Evolutionary conservation across 2,329 filamentous ascomycete species (phyloP).

Genomic region (Emergomyces orientalis): DNA sequence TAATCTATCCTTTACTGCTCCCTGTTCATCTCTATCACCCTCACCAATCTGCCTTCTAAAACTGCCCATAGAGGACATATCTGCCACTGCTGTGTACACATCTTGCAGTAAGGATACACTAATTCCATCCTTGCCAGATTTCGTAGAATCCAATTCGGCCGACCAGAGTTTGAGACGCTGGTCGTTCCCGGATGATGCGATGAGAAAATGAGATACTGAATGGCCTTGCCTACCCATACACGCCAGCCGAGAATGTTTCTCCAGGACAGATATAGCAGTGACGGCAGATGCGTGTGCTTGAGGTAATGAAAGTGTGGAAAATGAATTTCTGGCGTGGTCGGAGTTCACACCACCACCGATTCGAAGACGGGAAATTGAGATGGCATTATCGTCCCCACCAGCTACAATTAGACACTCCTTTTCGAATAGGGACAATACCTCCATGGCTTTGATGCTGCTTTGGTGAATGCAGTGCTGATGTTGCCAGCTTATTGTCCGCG

Average conservation of each 20-base stretch:
- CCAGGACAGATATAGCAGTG: constrained; percentile 32
- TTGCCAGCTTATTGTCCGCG: constrained; percentile 25
- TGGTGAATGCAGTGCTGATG: constrained; percentile 56
- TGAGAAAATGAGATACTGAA: constrained; percentile 14
- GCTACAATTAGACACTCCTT: constrained; percentile 52
- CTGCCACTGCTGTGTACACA: constrained; percentile 44
- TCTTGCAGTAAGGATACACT: constrained; percentile 20
- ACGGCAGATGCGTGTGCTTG: constrained; percentile 39
- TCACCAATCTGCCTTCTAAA: constrained; percentile 18
- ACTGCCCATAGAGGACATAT: constrained; percentile 45
- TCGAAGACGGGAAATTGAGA: constrained; percentile 49
- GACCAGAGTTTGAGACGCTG: constrained; percentile 40
- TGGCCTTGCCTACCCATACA: constrained; percentile 4
- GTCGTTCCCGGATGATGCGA: constrained; percentile 39
- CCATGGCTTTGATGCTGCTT: constrained; percentile 60
- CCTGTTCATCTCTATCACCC: constrained; percentile 5
- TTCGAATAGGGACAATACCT: constrained; percentile 25
- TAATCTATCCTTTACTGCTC: constrained; percentile 19
- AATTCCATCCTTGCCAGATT: constrained; percentile 18
- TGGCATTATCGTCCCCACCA: constrained; percentile 79
- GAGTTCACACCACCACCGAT: constrained; percentile 7
- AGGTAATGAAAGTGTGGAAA: constrained; percentile 29
- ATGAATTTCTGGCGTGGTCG: constrained; percentile 13
- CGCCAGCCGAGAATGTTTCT: not conserved
- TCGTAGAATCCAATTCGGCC: constrained; percentile 23